Conservation (phyloP, 805 yeast genomes). For the Barnettozyma pratensis region DNA sequence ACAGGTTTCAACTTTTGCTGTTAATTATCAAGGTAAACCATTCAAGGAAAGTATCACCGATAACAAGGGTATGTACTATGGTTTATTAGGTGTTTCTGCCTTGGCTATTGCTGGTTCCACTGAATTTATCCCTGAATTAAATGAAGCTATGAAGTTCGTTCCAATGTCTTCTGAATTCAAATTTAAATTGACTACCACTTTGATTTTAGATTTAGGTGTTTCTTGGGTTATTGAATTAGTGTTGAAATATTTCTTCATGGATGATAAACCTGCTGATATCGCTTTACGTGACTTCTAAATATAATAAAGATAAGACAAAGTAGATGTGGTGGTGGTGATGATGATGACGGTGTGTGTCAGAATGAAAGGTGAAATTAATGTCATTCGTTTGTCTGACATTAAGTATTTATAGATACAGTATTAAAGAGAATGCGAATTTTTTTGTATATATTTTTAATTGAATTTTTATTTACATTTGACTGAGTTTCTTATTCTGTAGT, state of each 20-base stretch:
- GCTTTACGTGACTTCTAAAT: constrained; percentile 38
- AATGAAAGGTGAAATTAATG: too few relatives aligned
- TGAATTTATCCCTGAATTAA: constrained; percentile 90
- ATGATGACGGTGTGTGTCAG: not conserved
- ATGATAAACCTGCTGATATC: constrained; percentile 88
- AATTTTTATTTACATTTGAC: not conserved
- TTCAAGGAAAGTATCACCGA: constrained; percentile 87
- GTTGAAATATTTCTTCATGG: constrained; percentile 85
- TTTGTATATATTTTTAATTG: not conserved
- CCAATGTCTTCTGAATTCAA: constrained; percentile 77
- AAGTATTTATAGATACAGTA: not conserved
- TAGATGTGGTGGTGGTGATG: too few relatives aligned
- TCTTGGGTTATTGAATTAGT: constrained; percentile 73
- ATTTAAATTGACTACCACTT: constrained; percentile 63
- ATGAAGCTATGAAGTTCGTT: constrained; percentile 88
- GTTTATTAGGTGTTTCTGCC: constrained; percentile 84
- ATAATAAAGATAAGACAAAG: too few relatives aligned
- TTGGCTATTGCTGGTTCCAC: constrained; percentile 89
- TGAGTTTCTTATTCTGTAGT: constrained; percentile 1
- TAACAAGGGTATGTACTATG: constrained; percentile 96
- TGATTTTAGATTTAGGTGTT: constrained; percentile 70
- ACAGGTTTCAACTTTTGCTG: constrained; percentile 96
- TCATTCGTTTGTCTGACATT: too few relatives aligned
- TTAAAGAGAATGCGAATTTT: not conserved
- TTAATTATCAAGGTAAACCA: constrained; percentile 95